Conservation (phyloP, 352 stramenopile species). For the Pythium volutum region DNA sequence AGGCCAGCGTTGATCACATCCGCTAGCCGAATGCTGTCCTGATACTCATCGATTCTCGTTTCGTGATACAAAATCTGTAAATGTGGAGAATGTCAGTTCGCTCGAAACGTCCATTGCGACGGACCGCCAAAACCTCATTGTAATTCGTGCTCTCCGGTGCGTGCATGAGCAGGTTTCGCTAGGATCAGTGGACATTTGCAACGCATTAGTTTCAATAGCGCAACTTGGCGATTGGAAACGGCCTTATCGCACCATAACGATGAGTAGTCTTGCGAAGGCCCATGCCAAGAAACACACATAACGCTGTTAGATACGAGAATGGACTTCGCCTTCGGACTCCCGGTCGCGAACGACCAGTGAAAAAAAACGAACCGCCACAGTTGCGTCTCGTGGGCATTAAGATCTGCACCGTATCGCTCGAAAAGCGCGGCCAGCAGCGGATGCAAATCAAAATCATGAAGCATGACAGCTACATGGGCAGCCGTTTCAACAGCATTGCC, state of each 20-base stretch:
- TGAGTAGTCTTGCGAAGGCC: background rate
- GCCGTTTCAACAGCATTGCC: background rate
- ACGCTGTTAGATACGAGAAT: background rate
- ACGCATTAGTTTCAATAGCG: background rate
- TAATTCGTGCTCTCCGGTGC: conserved; percentile 5
- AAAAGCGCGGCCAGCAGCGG: background rate
- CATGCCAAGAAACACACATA: background rate
- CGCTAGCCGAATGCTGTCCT: conserved; percentile 8
- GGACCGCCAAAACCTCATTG: conserved; percentile 2
- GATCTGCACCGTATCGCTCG: background rate
- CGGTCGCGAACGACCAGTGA: background rate
- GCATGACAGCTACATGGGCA: conserved; percentile 5
- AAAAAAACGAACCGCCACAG: conserved; percentile 13
- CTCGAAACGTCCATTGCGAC: background rate
- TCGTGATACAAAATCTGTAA: conserved; percentile 14
- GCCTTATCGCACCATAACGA: background rate
- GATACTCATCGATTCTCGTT: background rate
- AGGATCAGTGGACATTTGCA: background rate
- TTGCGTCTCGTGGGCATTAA: conserved; percentile 1
- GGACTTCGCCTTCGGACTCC: background rate
- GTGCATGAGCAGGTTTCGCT: conserved; percentile 12
- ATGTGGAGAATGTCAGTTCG: background rate
- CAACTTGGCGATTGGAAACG: background rate
- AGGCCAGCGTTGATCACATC: conserved; percentile 19
- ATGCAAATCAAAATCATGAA: conserved; percentile 7